phyloP scores from a whole-genome alignment of 495 filamentous ascomycete genomes.

The Tuber aestivum region DNA sequence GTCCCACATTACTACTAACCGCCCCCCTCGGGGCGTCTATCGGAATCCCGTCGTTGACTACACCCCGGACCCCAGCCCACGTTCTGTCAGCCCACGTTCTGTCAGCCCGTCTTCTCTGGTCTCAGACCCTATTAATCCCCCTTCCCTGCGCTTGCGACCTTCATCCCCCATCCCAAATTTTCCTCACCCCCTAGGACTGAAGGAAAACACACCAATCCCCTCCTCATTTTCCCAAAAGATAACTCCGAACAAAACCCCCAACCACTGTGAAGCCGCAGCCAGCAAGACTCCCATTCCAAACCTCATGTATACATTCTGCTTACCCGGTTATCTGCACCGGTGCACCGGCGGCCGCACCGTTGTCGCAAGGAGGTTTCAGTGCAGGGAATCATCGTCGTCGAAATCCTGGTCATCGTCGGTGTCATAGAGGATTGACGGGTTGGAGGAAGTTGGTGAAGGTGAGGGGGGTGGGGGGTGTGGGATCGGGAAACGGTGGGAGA shows the following conservation, averaged over 20 bases:
- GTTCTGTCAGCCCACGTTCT: not conserved
- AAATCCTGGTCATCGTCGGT: not conserved
- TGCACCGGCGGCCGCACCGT: conserved; percentile 7
- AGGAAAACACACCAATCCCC: conserved; percentile 20
- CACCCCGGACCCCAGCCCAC: not conserved
- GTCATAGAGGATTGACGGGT: conserved; percentile 13
- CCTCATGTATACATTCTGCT: conserved; percentile 9
- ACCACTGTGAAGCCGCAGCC: conserved; percentile 12
- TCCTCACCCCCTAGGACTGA: not conserved
- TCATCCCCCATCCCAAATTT: too few species aligned
- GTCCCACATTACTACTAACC: conserved; percentile 37
- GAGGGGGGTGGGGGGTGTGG: conserved; percentile 23
- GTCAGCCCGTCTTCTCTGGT: not conserved
- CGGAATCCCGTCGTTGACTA: conserved; percentile 26
- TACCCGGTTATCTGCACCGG: not conserved
- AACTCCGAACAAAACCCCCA: conserved; percentile 26
- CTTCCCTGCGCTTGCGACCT: not conserved
- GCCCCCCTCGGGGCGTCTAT: conserved; percentile 33
- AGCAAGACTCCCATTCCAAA: conserved; percentile 23
- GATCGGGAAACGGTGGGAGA: conserved; percentile 31
- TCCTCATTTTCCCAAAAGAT: conserved; percentile 34
- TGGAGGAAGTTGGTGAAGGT: conserved; percentile 2
- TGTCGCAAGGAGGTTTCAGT: not conserved
- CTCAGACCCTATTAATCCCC: not conserved
- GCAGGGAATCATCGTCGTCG: not conserved